A percentile compares a stretch with the other conserved stretches of the same genome.
Conservation (phyloP, 2,329 filamentous ascomycete species). For the Falciphora oryzae region DNA sequence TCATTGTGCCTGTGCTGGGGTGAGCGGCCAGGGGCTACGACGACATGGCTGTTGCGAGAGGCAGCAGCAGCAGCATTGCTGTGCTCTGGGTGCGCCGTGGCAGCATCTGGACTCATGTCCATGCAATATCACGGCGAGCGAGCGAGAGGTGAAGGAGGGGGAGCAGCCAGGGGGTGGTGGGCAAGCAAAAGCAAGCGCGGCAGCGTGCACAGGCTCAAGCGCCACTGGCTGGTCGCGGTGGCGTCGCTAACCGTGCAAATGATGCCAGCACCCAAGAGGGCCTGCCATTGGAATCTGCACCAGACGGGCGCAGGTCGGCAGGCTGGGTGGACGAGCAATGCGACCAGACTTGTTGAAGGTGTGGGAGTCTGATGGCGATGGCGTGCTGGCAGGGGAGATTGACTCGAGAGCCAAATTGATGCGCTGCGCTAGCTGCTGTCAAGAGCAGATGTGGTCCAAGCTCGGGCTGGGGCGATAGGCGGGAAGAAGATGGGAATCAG, state of each 20-base stretch:
- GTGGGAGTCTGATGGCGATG: slow-evolving; percentile 14
- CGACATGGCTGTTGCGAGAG: background rate
- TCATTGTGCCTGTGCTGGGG: background rate
- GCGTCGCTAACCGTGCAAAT: slow-evolving; percentile 10
- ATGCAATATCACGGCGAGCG: background rate
- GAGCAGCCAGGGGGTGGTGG: background rate
- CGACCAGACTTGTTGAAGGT: background rate
- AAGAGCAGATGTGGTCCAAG: too few relatives aligned
- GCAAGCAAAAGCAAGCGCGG: background rate
- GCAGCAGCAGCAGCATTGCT: background rate
- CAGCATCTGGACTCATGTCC: background rate
- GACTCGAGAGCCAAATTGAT: slow-evolving; percentile 1
- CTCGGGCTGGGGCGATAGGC: background rate
- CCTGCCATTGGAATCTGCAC: background rate
- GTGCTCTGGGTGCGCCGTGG: background rate
- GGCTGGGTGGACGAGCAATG: slow-evolving; percentile 1
- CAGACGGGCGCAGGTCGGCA: background rate
- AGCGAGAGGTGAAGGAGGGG: too few relatives aligned
- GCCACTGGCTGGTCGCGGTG: slow-evolving; percentile 8
- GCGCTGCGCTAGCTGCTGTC: background rate
- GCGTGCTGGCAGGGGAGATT: slow-evolving; percentile 21
- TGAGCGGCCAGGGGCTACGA: background rate
- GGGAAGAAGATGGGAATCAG: too few relatives aligned
- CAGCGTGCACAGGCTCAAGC: background rate
- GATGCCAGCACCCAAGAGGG: slow-evolving; percentile 9